These are phyloP conservation scores for Aphanomyces stellatus DNA, from an alignment of 352 stramenopile genomes.

Conservation along the genomic window DNA sequence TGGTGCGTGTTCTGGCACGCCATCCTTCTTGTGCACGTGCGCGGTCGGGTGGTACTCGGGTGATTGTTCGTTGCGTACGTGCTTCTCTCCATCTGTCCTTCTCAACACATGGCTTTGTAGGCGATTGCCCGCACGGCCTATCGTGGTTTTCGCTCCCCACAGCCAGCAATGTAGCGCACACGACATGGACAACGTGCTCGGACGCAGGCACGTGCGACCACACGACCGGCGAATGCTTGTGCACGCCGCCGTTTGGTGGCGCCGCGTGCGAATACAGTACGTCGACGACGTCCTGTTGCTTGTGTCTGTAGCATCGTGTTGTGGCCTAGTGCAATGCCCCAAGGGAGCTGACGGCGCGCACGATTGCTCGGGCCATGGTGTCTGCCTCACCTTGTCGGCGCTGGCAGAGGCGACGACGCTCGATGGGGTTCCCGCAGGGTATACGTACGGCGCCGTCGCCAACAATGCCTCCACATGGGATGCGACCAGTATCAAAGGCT, in stretches of 20 bases:
- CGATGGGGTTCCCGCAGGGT: conserved; percentile 37
- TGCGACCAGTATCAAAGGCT: conserved; percentile 64
- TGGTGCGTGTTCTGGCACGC: conserved; percentile 46
- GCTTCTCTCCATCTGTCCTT: not conserved
- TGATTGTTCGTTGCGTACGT: conserved; percentile 55
- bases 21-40: conserved; percentile 51
- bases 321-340: not conserved
- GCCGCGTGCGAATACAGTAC: conserved; percentile 46
- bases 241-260: conserved; percentile 49
- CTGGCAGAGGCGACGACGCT: conserved; percentile 50
- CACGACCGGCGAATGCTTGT: conserved; percentile 45
- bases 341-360: conserved; percentile 55
- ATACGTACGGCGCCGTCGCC: conserved; percentile 55
- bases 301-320: not conserved
- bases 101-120: conserved; percentile 21
- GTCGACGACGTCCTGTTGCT: not conserved
- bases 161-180: conserved; percentile 39
- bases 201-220: conserved; percentile 50
- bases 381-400: conserved; percentile 65
- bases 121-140: conserved; percentile 44
- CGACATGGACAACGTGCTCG: conserved; percentile 44
- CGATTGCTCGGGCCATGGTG: conserved; percentile 55
- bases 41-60: conserved; percentile 48
- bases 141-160: conserved; percentile 53
- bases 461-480: conserved; percentile 77